These are phyloP conservation scores for Mycosphaerelloides madeirae DNA, from an alignment of 2,329 filamentous ascomycete genomes.

Conservation along the genomic window DNA sequence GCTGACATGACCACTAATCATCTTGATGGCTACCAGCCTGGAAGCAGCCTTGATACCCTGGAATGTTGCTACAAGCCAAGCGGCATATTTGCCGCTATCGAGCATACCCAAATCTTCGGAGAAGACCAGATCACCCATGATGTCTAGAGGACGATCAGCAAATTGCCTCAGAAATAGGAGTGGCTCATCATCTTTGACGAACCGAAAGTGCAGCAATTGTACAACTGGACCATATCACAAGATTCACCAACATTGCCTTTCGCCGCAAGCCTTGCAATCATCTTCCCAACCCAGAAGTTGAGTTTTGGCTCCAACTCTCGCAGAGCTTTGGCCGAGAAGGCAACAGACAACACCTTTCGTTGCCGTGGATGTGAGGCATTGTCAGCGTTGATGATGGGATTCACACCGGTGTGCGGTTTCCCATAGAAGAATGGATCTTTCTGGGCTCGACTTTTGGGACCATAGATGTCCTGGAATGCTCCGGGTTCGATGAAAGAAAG, in stretches of 20 bases:
- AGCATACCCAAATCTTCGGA: background rate
- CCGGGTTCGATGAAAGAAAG: constrained; percentile 39
- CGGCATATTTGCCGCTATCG: background rate
- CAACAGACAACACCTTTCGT: background rate
- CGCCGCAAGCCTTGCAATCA: background rate
- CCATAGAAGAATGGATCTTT: background rate
- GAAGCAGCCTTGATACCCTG: background rate
- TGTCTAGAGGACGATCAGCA: constrained; percentile 3
- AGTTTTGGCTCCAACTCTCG: background rate
- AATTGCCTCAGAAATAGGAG: background rate
- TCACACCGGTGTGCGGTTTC: background rate
- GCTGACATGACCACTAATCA: no score
- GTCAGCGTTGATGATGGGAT: background rate
- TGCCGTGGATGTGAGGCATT: background rate
- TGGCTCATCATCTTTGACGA: background rate
- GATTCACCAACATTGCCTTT: constrained; percentile 4
- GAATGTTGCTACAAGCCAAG: background rate
- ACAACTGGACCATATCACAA: constrained; percentile 10
- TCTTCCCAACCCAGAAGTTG: background rate
- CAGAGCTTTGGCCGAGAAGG: background rate
- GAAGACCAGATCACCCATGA: constrained; percentile 2
- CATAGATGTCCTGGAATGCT: constrained; percentile 41
- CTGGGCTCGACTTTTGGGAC: background rate
- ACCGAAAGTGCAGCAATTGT: constrained; percentile 1
- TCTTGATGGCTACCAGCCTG: no score